A percentile compares a stretch with the other conserved stretches of the same genome.
Conservation (phyloP, 192 early-diverging fungal genomes). For the Funneliformis geosporum region DNA sequence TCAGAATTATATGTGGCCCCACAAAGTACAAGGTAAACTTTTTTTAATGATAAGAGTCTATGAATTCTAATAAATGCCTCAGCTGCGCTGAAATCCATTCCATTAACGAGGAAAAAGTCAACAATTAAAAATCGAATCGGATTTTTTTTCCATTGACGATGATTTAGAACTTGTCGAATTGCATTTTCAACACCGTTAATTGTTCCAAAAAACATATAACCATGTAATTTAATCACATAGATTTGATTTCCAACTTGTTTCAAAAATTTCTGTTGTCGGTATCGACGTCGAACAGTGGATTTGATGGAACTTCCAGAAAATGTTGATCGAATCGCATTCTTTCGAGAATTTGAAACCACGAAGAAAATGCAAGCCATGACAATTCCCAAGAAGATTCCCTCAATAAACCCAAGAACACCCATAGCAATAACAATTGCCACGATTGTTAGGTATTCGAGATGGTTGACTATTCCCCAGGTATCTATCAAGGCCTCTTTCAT, state of each 20-base stretch:
- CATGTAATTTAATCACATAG: slow-evolving; percentile 85
- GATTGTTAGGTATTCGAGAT: slow-evolving; percentile 91
- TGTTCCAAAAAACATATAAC: slow-evolving; percentile 97
- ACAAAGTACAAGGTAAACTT: slow-evolving; percentile 84
- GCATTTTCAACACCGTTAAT: slow-evolving; percentile 78
- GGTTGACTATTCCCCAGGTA: slow-evolving; percentile 80
- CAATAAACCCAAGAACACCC: slow-evolving; percentile 93
- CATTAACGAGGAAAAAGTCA: slow-evolving; percentile 85
- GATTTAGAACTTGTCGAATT: slow-evolving; percentile 65
- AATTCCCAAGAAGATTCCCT: slow-evolving; percentile 94
- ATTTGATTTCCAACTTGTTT: slow-evolving; percentile 83
- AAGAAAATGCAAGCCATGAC: slow-evolving; percentile 95
- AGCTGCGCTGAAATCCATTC: slow-evolving; percentile 87
- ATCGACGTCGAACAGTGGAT: slow-evolving; percentile 86
- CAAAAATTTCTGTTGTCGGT: slow-evolving; percentile 86
- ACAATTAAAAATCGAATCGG: slow-evolving; percentile 85
- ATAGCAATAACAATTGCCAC: slow-evolving; percentile 81
- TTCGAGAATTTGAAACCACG: slow-evolving; percentile 73
- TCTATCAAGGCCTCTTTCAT: slow-evolving; percentile 89
- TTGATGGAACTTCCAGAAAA: slow-evolving; percentile 70
- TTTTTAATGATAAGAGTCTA: slow-evolving; percentile 64
- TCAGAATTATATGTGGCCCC: slow-evolving; percentile 65
- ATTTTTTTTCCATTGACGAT: slow-evolving; percentile 65
- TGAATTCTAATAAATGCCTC: slow-evolving; percentile 88
- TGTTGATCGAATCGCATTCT: slow-evolving; percentile 62